A percentile compares a stretch with the other conserved stretches of the same genome.
Evolutionary conservation across 805 yeast genomes (phyloP).

Genomic region (Metschnikowia santaceciliae): DNA sequence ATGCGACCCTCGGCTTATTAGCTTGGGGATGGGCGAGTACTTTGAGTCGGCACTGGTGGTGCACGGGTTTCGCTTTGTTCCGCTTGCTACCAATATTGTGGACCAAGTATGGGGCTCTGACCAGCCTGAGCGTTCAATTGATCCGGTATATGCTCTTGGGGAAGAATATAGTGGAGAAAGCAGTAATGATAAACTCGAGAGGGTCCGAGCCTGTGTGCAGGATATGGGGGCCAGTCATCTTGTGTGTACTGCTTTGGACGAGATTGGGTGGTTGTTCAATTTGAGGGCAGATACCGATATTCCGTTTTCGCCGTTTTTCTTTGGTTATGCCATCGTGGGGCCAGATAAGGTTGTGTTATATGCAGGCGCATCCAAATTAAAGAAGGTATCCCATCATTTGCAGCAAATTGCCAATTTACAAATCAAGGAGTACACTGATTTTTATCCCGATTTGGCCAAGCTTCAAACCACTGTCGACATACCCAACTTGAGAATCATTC

Average conservation of each 20-base stretch:
- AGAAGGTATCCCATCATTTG: conserved; percentile 29
- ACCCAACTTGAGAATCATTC: conserved; percentile 21
- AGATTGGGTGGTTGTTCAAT: conserved; percentile 87
- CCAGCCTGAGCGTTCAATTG: conserved; percentile 31
- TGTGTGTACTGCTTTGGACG: conserved; percentile 74
- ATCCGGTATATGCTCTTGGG: conserved; percentile 29
- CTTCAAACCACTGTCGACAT: conserved; percentile 20
- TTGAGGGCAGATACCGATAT: conserved; percentile 75
- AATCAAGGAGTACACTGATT: conserved; percentile 50
- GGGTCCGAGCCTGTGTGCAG: conserved; percentile 29
- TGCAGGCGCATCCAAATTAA: conserved; percentile 45
- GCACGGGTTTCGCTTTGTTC: conserved; percentile 26
- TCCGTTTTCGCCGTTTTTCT: conserved; percentile 83
- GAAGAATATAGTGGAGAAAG: conserved; percentile 33
- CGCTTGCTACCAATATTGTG: conserved; percentile 31
- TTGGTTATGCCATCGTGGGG: conserved; percentile 50
- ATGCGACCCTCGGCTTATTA: conserved; percentile 75
- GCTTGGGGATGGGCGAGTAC: conserved; percentile 43
- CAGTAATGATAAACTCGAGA: conserved; percentile 26
- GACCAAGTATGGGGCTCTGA: conserved; percentile 38
- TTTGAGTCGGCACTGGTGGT: conserved; percentile 27
- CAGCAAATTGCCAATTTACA: conserved; percentile 23
- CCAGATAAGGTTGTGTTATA: conserved; percentile 45
- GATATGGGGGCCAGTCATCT: conserved; percentile 30
- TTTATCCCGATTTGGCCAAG: conserved; percentile 53